A percentile compares a stretch with the other conserved stretches of the same genome.
Conservation (phyloP, 768 basidiomycete genomes). For the Trametes cingulata region DNA sequence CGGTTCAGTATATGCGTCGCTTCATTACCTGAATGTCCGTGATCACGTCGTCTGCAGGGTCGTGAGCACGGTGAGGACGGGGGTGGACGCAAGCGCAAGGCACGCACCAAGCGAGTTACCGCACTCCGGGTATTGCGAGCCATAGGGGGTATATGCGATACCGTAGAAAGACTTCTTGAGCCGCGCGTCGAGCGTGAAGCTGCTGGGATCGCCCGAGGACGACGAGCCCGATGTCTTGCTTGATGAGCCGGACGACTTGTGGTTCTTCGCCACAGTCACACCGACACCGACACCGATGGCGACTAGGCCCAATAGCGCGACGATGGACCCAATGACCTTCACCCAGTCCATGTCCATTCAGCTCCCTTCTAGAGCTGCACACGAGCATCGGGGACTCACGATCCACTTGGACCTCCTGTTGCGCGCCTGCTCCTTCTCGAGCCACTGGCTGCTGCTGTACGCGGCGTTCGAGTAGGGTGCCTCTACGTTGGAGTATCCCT, state of each 20-base stretch:
- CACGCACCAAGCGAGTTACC: conserved; percentile 48
- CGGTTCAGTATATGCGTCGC: background rate
- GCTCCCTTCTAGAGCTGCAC: background rate
- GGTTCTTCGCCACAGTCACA: conserved; percentile 60
- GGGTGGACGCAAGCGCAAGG: background rate
- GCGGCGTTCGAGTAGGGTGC: conserved; percentile 25
- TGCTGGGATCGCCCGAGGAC: conserved; percentile 64
- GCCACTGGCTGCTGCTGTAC: conserved; percentile 41
- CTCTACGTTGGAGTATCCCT: conserved; percentile 37
- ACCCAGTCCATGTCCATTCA: background rate
- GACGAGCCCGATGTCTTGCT: conserved; percentile 29
- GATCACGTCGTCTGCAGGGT: conserved; percentile 52
- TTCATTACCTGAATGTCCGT: conserved; percentile 64
- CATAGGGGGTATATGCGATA: conserved; percentile 81
- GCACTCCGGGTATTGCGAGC: conserved; percentile 71
- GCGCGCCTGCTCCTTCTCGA: conserved; percentile 37
- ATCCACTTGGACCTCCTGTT: conserved; percentile 49
- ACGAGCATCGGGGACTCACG: conserved; percentile 40
- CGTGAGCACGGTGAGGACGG: background rate
- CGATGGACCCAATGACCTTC: conserved; percentile 55
- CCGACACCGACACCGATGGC: conserved; percentile 64
- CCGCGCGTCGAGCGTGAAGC: conserved; percentile 67
- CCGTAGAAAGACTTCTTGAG: conserved; percentile 82
- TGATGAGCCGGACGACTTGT: conserved; percentile 35
- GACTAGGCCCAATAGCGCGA: conserved; percentile 50